Conservation (phyloP, 1,139 yeast genomes). For the Candida albicans region DNA sequence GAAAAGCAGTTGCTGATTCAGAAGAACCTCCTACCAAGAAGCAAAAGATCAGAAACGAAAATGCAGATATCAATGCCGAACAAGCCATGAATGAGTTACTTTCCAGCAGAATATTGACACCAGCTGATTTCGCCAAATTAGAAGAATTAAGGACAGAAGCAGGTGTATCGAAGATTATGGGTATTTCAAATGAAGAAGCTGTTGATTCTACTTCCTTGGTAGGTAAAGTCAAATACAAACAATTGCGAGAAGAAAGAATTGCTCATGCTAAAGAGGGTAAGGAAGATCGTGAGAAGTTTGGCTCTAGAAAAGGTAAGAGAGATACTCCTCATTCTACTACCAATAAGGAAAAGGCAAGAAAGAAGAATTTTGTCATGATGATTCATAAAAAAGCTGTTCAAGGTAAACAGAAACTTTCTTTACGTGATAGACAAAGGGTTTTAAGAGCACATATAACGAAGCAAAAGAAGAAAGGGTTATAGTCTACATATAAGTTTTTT, state of each 20-base stretch:
- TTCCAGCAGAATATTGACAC: constrained; percentile 78
- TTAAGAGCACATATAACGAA: constrained; percentile 82
- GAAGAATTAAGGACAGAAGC: constrained; percentile 84
- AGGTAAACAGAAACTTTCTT: constrained; percentile 87
- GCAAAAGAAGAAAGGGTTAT: constrained; percentile 83
- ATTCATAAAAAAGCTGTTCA: constrained; percentile 92
- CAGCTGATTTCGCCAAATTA: constrained; percentile 95
- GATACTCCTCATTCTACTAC: constrained; percentile 86
- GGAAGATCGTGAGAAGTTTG: constrained; percentile 88
- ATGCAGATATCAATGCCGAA: constrained; percentile 32
- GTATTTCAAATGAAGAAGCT: constrained; percentile 69
- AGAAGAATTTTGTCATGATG: constrained; percentile 99
- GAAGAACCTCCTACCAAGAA: constrained; percentile 28
- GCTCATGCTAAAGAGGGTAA: constrained; percentile 88
- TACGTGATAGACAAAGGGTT: constrained; percentile 86
- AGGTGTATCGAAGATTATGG: constrained; percentile 76
- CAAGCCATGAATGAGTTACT: constrained; percentile 64
- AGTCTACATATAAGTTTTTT: constrained; percentile 7
- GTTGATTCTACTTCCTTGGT: constrained; percentile 78
- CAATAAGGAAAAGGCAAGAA: constrained; percentile 91
- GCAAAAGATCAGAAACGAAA: constrained; percentile 19
- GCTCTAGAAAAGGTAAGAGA: constrained; percentile 82
- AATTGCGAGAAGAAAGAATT: constrained; percentile 83
- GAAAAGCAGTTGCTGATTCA: constrained; percentile 9
- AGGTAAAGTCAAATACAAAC: constrained; percentile 87